Conservation (phyloP, 2,329 filamentous ascomycete species). For the Rachicladosporium sp. region DNA sequence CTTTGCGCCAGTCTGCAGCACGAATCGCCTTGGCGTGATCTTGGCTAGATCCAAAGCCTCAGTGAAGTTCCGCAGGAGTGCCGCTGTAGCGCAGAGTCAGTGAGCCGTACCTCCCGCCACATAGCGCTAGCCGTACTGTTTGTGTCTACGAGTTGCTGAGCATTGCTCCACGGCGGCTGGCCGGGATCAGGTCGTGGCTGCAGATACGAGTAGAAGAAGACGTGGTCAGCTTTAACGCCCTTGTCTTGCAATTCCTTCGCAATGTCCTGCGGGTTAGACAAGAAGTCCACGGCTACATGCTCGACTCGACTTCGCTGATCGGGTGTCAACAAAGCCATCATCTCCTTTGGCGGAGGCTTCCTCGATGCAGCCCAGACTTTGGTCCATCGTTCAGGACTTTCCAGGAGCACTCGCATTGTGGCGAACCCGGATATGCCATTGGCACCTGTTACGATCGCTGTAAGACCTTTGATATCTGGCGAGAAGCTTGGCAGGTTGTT, state of each 20-base stretch:
- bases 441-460: slow-evolving; percentile 38
- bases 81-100: too few relatives aligned
- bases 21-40: slow-evolving; percentile 33
- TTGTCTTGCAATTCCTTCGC: slow-evolving; percentile 20
- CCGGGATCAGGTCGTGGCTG: slow-evolving; percentile 17
- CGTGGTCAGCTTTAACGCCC: slow-evolving; percentile 26
- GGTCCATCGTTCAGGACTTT: slow-evolving; percentile 34
- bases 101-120: too few relatives aligned
- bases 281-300: slow-evolving; percentile 19
- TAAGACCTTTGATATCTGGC: slow-evolving; percentile 28
- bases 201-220: slow-evolving; percentile 42
- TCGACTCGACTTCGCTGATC: slow-evolving; percentile 8
- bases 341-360: slow-evolving; percentile 26
- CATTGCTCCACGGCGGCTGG: slow-evolving; percentile 24
- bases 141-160: slow-evolving; percentile 26
- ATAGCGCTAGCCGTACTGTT: too few relatives aligned
- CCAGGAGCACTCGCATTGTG: slow-evolving; percentile 34
- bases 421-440: slow-evolving; percentile 41
- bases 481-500: slow-evolving; percentile 35
- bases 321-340: slow-evolving; percentile 9
- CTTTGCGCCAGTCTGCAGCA: slow-evolving; percentile 38
- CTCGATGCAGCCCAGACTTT: slow-evolving; percentile 39
- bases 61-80: slow-evolving; percentile 34
- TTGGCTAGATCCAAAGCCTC: slow-evolving; percentile 26
- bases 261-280: slow-evolving; percentile 21